Percentiles rank a stretch among this genome's conserved stretches.
Evolutionary conservation across 2,329 filamentous ascomycete genomes (phyloP).

Genomic region (Tolypocladium tundrense): DNA sequence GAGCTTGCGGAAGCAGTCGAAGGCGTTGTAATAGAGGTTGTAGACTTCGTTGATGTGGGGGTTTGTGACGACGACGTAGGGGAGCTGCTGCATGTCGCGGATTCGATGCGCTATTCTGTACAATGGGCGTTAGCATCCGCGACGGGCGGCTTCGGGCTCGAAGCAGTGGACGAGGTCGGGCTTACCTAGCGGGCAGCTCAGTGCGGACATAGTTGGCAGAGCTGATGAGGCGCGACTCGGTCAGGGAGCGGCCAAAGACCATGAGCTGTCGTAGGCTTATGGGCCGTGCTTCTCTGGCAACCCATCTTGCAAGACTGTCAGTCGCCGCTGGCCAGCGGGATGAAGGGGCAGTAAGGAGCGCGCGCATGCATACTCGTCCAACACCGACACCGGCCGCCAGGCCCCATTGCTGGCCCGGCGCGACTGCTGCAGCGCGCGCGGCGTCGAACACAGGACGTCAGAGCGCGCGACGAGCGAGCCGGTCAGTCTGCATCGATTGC

Average conservation of each 20-base stretch:
- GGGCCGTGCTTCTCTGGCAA: conserved; percentile 82
- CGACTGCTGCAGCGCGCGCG: conserved; percentile 3
- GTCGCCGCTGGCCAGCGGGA: conserved; percentile 7
- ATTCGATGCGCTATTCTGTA: conserved; percentile 79
- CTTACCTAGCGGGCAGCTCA: conserved; percentile 47
- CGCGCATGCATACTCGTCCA: conserved; percentile 47
- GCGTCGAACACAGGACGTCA: not conserved
- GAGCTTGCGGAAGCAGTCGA: conserved; percentile 78
- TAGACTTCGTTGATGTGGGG: conserved; percentile 90
- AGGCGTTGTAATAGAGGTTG: conserved; percentile 93
- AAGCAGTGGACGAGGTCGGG: not conserved
- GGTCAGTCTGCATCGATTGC: conserved; percentile 26
- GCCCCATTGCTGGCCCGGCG: conserved; percentile 22
- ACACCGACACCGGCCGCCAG: conserved; percentile 53
- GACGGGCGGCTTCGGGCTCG: not conserved
- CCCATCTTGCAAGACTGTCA: conserved; percentile 57
- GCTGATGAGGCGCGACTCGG: conserved; percentile 78
- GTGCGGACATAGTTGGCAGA: conserved; percentile 97
- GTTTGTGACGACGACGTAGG: conserved; percentile 94
- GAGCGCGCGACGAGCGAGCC: conserved; percentile 5
- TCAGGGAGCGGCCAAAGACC: conserved; percentile 90
- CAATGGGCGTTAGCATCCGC: not conserved
- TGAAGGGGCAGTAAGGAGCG: conserved; percentile 1
- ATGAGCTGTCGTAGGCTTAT: conserved; percentile 94
- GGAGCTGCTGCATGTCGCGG: conserved; percentile 92